Percentiles rank a stretch among this genome's conserved stretches.
These are phyloP conservation scores for Dactylonectria macrodidyma DNA, from an alignment of 2,329 filamentous ascomycete genomes.

Conservation along the genomic window DNA sequence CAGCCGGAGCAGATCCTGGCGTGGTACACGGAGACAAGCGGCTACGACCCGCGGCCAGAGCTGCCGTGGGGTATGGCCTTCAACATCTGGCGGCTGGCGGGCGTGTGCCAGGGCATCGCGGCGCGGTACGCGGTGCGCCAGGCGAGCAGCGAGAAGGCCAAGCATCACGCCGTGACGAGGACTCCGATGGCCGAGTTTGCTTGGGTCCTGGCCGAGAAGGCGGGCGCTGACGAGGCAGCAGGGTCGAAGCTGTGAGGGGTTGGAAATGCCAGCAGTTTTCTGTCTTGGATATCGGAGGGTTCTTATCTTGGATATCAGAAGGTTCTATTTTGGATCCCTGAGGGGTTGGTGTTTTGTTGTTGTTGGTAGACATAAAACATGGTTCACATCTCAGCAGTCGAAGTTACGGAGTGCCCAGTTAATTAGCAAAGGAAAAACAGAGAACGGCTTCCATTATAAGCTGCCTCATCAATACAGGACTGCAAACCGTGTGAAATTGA, in stretches of 20 bases:
- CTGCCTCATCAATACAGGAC: background rate
- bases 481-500: background rate
- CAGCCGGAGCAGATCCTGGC: slow-evolving; percentile 57
- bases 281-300: background rate
- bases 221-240: slow-evolving; percentile 45
- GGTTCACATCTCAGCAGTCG: background rate
- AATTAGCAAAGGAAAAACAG: no score
- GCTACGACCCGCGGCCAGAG: slow-evolving; percentile 78
- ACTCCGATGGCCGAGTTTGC: slow-evolving; percentile 82
- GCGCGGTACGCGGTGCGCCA: slow-evolving; percentile 88
- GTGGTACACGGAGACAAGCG: slow-evolving; percentile 66
- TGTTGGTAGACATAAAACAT: slow-evolving; percentile 1
- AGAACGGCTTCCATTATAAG: no score
- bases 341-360: background rate
- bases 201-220: slow-evolving; percentile 78
- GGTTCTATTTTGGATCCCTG: no score
- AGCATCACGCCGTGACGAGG: slow-evolving; percentile 78
- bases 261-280: background rate
- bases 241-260: slow-evolving; percentile 47
- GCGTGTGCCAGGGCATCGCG: slow-evolving; percentile 89
- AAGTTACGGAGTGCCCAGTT: background rate
- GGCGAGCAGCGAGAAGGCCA: slow-evolving; percentile 89
- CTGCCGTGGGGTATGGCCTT: slow-evolving; percentile 75
- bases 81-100: slow-evolving; percentile 72
- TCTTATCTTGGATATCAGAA: no score